A percentile compares a stretch with the other conserved stretches of the same genome.
These are phyloP conservation scores for Solanum tacnaense DNA, from an alignment of 257 asterid species.

Conservation along the genomic window DNA sequence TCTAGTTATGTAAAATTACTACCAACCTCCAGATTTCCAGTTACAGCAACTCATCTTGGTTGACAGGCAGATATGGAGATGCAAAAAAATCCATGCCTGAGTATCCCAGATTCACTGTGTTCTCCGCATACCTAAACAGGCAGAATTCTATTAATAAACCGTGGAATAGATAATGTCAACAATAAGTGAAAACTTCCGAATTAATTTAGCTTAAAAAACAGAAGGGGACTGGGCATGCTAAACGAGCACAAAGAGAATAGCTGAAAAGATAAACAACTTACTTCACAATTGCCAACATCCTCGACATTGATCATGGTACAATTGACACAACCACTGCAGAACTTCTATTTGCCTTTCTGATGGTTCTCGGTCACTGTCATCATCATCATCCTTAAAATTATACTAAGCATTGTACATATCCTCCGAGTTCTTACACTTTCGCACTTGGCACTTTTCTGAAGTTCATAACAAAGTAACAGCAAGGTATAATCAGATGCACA, in stretches of 20 bases:
- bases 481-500: not conserved
- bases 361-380: conserved; percentile 59
- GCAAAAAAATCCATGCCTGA: conserved; percentile 57
- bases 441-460: conserved; percentile 45
- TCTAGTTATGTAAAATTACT: not conserved
- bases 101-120: conserved; percentile 75
- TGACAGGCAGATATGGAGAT: conserved; percentile 30
- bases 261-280: conserved; percentile 13
- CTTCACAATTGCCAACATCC: conserved; percentile 45
- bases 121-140: conserved; percentile 66
- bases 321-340: conserved; percentile 45
- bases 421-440: conserved; percentile 44
- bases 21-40: conserved; percentile 40
- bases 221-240: not conserved
- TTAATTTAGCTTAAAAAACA: not conserved
- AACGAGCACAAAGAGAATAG: not conserved
- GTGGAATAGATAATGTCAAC: not conserved
- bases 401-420: conserved; percentile 57
- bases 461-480: conserved; percentile 1
- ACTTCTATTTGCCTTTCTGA: conserved; percentile 22
- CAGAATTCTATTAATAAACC: not conserved
- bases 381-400: conserved; percentile 55
- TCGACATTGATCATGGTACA: conserved; percentile 73
- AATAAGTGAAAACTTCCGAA: not conserved
- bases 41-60: conserved; percentile 19